phyloP scores from a whole-genome alignment of 2,329 filamentous ascomycete genomes.

The Trichophyton equinum region DNA sequence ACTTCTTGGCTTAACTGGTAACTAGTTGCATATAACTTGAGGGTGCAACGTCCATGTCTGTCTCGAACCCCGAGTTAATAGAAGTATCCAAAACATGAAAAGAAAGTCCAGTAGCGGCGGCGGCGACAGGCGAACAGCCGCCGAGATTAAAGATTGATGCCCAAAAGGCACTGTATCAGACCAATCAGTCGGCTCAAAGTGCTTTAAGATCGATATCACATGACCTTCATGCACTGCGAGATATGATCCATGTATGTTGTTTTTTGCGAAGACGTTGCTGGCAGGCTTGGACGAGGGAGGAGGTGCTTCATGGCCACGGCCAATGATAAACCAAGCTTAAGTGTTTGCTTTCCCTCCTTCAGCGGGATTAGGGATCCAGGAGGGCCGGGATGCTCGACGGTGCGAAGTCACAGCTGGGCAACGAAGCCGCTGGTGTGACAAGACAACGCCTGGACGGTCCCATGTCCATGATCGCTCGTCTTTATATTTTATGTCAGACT shows the following conservation, averaged over 20 bases:
- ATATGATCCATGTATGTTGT: neutral
- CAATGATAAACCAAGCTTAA: neutral
- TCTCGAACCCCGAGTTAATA: neutral
- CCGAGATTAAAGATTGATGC: neutral
- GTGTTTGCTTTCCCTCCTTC: neutral
- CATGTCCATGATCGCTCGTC: neutral
- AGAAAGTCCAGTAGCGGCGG: no score
- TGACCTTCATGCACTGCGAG: constrained; percentile 10
- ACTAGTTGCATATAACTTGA: neutral
- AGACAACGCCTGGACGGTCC: no score
- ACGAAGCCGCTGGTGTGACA: neutral
- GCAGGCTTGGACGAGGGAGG: neutral
- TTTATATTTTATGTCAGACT: neutral
- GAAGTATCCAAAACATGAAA: neutral
- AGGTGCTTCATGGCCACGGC: neutral
- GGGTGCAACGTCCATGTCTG: neutral
- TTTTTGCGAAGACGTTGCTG: neutral
- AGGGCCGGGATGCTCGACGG: no score
- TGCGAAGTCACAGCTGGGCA: no score
- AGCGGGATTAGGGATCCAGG: neutral
- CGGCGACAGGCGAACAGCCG: neutral
- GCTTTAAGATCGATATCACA: constrained; percentile 5
- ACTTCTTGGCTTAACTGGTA: neutral
- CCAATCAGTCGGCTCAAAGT: neutral
- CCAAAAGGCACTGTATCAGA: neutral